Percentiles rank a stretch among this genome's conserved stretches.
Evolutionary conservation across 148 eudicot genomes (phyloP).

Genomic region (Diospyros kaki): DNA sequence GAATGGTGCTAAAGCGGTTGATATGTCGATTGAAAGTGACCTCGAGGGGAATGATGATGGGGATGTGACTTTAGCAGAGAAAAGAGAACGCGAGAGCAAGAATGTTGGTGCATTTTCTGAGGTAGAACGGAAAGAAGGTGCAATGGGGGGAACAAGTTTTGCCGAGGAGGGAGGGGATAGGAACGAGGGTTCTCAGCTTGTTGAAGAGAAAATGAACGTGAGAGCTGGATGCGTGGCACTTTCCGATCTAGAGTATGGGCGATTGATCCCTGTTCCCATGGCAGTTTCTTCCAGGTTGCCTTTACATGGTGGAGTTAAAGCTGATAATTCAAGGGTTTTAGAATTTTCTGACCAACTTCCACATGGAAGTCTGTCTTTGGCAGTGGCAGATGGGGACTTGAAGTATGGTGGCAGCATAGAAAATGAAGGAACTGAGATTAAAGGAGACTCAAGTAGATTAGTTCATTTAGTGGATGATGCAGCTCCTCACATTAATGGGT

Average conservation of each 20-base stretch:
- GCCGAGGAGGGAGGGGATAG: neutral
- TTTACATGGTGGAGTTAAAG: neutral
- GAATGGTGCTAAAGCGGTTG: neutral
- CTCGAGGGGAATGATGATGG: neutral
- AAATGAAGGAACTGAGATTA: conserved; percentile 5
- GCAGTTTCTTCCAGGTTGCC: neutral
- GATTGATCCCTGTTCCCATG: too few relatives aligned
- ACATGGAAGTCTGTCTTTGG: neutral
- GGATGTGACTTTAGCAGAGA: neutral
- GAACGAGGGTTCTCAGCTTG: neutral
- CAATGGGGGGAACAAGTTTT: neutral
- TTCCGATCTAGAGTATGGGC: too few relatives aligned
- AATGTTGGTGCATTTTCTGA: too few relatives aligned
- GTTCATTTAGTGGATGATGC: neutral
- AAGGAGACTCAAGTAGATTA: neutral
- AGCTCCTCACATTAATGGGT: neutral
- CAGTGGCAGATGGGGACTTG: neutral
- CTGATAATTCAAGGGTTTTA: neutral
- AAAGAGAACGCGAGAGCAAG: too few relatives aligned
- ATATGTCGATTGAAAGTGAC: neutral
- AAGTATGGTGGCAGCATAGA: neutral
- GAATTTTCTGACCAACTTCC: neutral
- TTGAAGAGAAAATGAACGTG: too few relatives aligned
- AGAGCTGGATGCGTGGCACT: too few relatives aligned
- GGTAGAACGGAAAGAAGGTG: neutral